Conservation (phyloP, 257 asterid species). For the Jaltomata sinuosa region DNA sequence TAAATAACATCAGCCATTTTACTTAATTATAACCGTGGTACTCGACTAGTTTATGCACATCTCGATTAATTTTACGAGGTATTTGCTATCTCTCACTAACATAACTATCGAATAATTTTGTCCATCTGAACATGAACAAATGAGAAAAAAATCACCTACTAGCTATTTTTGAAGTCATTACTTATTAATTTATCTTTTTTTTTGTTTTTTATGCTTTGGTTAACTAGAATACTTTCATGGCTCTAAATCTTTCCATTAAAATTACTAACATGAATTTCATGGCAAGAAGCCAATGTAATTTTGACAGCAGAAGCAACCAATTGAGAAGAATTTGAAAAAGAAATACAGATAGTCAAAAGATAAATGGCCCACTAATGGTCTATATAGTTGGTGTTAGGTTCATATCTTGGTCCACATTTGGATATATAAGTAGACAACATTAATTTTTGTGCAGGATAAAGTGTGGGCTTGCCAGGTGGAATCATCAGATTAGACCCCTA, state of each 20-base stretch:
- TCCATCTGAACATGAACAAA: no score
- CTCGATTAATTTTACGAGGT: no score
- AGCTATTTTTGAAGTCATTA: background rate
- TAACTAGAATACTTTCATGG: background rate
- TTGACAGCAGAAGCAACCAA: background rate
- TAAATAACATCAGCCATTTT: background rate
- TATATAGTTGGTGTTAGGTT: constrained; percentile 13
- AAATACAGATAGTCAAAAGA: background rate
- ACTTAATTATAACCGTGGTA: background rate
- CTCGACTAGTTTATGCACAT: no score
- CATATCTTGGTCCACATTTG: background rate
- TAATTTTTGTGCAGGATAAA: background rate
- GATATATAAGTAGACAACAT: background rate
- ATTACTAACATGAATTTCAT: background rate
- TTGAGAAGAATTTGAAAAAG: background rate
- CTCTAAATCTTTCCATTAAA: background rate
- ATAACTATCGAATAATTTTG: no score
- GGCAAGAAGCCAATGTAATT: background rate
- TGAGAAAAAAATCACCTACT: background rate
- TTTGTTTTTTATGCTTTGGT: background rate
- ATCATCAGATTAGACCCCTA: background rate
- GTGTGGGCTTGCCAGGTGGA: background rate
- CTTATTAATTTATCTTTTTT: background rate
- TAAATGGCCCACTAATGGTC: constrained; percentile 8
- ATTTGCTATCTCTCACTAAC: no score